Base-by-base conservation (phyloP, 176 grass and related monocot species). In the Aegilops umbellulata region DNA sequence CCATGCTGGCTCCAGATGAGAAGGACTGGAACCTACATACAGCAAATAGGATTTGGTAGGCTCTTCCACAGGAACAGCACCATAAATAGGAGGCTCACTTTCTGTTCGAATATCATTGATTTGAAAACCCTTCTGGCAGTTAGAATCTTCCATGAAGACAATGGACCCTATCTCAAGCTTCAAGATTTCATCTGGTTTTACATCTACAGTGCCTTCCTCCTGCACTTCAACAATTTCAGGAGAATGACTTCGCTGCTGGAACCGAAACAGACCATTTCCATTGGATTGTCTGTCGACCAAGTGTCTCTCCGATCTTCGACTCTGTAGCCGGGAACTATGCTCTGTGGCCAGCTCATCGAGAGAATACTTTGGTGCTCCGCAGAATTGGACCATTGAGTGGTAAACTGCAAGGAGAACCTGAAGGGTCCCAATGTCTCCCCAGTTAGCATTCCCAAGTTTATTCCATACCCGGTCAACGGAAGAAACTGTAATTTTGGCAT, bases 361-460 rank as follows among this genome's bases (percentile, higher is more conserved):
- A 30, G 90, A 88, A 79, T 94, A 94, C 74, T 94, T 99, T 11
- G 92, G 94, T 77, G 58, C 74, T 49, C 97, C 97, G 74, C 84
- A 93, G 86, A 96, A 99, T 22, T 91, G 94, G 73, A 99, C 84
- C 84, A 94, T 90, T 42, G 92, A 99, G 81, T 93, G 90, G 76
- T 92, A 99, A 81, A 91, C 91, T 82, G 97, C 94, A 16, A 88
- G 90, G 80, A 96, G 89, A 89, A 92, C 89, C 68, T 94, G 97
- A 79, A 96, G 90, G 30, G 97, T 93, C 81, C 97, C 97, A 88
- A 99, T 64, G 77, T 99, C 94, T 23, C 92, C 86, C 97, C 97
- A 96, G 77, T 99, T 99, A 86, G 97, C 94, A 90, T 99, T 99
- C 72, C 94, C 97, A 60, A 99, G 92, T 76, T 99, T 99, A 88